Evolutionary conservation across 768 basidiomycete genomes (phyloP), one percentile per base, ranked within the genome.

Genomic region (Dendrothele bispora): DNA sequence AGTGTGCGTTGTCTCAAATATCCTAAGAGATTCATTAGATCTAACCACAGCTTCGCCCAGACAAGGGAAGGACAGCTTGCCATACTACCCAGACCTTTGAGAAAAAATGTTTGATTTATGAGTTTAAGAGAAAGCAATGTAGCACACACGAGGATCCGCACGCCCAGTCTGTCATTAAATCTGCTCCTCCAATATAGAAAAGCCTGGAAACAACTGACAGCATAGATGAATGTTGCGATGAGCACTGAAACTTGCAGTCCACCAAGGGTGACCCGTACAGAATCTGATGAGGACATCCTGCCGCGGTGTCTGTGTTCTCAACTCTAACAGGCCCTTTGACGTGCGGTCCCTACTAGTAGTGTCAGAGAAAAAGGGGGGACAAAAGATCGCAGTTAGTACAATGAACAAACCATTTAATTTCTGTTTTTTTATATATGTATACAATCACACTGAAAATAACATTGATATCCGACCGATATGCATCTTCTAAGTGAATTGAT

Each of bases 11-110:
- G 36, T 37, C 22, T 37, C 36, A n/a, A 37, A 37, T n/a, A 37
- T 10, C 36, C 36, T 37, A n/a, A n/a, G 15, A 8, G 15, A 10
- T 11, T n/a, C 22, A 37, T 37, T 4, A 37, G n/a, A n/a, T n/a
- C n/a, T n/a, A n/a, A n/a, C n/a, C n/a, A n/a, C n/a, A n/a, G n/a
- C n/a, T n/a, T 37, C 36, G 15, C 36, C 7, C n/a, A 10, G 17
- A 18, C 36, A 37, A 18, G 36, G 8, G 14, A 21, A 18, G 10
- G 8, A 15, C 17, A 8, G 22, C 36, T 17, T n/a, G 22, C 36
- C 36, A 37, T 37, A 37, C 36, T 37, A 21, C 36, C 36, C 36
- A 37, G 36, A 37, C 36, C 36, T 37, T 37, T 37, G 17, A 7
- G 22, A 18, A 21, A 15, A 8, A 37, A 8, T 21, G 22, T 2